Base-by-base conservation (phyloP, 345 rosid genomes). In the Aquilaria malaccensis region DNA sequence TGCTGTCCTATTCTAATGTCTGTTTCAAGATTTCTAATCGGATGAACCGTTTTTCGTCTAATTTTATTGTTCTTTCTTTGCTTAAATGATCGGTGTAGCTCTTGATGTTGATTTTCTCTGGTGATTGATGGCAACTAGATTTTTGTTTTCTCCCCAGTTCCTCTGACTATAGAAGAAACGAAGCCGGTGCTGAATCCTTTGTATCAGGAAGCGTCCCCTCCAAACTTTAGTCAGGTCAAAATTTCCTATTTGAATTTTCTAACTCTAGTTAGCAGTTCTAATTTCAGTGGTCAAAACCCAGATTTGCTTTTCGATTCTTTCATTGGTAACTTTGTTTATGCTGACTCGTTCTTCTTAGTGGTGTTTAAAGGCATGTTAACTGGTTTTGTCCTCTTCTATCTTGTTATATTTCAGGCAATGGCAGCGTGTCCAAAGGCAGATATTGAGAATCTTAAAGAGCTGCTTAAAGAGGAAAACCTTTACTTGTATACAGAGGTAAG, bases 401-500 rank as follows among this genome's bases (percentile, higher is more conserved):
- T 22, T 5, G 43, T 37, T 48, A 30, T n/a, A 45, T 43, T 60
- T 60, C 59, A 94, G 99, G 91, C 61, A 58, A 79, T 88, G 85
- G 83, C 72, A 45, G 79, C 96, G 41, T 85, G 96, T 74, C 97
- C 96, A 3, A 86, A 73, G 63, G 83, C 51, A 53, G 50, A 77
- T 47, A 72, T 76, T 13, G 53, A 51, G 46, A 76, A 87, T 67
- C 69, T 83, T 29, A 81, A 85, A 56, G 83, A 85, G 31, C 66
- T 75, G 13, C 75, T 86, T 11, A 72, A 70, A 71, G 99, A 90
- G 70, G 93, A 94, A 75, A 86, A 82, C 49, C 75, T 88, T 59
- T 79, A 85, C 70, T 33, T 94, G 60, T 74, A 64, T 37, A 86
- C 93, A 46, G 99, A 94, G 96, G 97, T 84, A 62, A 61, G 49